phyloP scores from a whole-genome alignment of 192 early-diverging fungal genomes.

The Cetraspora pellucida region DNA sequence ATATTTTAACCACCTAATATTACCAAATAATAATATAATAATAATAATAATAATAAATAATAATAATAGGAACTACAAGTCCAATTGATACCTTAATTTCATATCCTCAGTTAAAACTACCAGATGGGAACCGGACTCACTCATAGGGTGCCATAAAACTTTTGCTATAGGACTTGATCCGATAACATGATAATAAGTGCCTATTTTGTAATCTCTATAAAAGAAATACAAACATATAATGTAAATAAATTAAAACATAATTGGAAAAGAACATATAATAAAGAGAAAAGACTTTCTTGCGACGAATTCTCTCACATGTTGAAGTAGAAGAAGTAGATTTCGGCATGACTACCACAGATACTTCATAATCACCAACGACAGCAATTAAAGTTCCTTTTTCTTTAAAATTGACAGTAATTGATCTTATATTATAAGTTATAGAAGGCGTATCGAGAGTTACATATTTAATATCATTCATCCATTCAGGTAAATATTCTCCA shows the following conservation, averaged over 20 bases:
- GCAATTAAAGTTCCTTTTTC: slow-evolving; percentile 59
- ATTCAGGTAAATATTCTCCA: neutral
- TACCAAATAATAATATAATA: neutral
- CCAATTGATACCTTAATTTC: slow-evolving; percentile 49
- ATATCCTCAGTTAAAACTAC: slow-evolving; percentile 69
- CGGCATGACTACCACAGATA: slow-evolving; percentile 63
- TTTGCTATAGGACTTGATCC: slow-evolving; percentile 58
- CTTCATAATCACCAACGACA: slow-evolving; percentile 58
- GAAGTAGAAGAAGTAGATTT: slow-evolving; percentile 44
- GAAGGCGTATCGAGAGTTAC: slow-evolving; percentile 40
- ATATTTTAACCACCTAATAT: neutral
- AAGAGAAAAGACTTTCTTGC: slow-evolving; percentile 15
- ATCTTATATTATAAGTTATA: slow-evolving; percentile 62
- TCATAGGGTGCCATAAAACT: slow-evolving; percentile 81
- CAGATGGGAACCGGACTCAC: slow-evolving; percentile 67
- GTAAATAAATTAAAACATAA: neutral
- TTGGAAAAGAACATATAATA: neutral
- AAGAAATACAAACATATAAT: neutral
- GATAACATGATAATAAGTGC: slow-evolving; percentile 27
- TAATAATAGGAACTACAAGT: neutral
- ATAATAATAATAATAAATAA: neutral
- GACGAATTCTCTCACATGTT: slow-evolving; percentile 36
- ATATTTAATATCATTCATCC: slow-evolving; percentile 18
- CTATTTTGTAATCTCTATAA: slow-evolving; percentile 35
- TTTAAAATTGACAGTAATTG: slow-evolving; percentile 55